A percentile compares a stretch with the other conserved stretches of the same genome.
Conservation (phyloP, 257 asterid species). For the Cordia subcordata region DNA sequence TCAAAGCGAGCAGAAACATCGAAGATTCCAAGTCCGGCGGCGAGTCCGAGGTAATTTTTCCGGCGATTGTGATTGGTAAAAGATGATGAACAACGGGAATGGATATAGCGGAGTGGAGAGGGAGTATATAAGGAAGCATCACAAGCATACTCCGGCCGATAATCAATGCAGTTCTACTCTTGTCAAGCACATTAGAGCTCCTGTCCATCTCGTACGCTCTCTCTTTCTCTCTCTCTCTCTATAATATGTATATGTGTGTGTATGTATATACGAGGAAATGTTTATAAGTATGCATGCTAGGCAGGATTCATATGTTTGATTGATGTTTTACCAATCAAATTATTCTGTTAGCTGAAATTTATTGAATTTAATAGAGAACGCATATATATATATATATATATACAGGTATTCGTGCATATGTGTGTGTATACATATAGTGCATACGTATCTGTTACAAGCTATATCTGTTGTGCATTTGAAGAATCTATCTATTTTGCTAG, state of each 20-base stretch:
- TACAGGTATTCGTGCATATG: too few relatives aligned
- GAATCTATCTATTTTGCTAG: too few relatives aligned
- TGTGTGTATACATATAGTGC: too few relatives aligned
- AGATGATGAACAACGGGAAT: constrained; percentile 33
- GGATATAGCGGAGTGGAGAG: constrained; percentile 44
- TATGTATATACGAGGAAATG: too few relatives aligned
- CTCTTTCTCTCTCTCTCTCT: not conserved
- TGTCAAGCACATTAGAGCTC: constrained; percentile 63
- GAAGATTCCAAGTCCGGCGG: not conserved
- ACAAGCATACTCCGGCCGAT: constrained; percentile 43
- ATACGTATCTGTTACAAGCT: too few relatives aligned
- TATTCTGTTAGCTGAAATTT: too few relatives aligned
- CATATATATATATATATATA: too few relatives aligned
- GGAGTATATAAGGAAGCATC: constrained; percentile 54
- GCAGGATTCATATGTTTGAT: too few relatives aligned
- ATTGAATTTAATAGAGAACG: too few relatives aligned
- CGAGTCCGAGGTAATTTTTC: not conserved
- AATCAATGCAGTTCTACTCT: constrained; percentile 66
- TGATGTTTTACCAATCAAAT: too few relatives aligned
- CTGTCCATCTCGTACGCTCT: constrained; percentile 60
- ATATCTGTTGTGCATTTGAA: too few relatives aligned
- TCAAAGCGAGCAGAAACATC: not conserved
- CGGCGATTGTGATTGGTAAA: not conserved
- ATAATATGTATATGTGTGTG: not conserved
- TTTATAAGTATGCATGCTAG: too few relatives aligned